A percentile compares a stretch with the other conserved stretches of the same genome.
Conservation (phyloP, 306 rosid species). For the Prunus fruticosa region DNA sequence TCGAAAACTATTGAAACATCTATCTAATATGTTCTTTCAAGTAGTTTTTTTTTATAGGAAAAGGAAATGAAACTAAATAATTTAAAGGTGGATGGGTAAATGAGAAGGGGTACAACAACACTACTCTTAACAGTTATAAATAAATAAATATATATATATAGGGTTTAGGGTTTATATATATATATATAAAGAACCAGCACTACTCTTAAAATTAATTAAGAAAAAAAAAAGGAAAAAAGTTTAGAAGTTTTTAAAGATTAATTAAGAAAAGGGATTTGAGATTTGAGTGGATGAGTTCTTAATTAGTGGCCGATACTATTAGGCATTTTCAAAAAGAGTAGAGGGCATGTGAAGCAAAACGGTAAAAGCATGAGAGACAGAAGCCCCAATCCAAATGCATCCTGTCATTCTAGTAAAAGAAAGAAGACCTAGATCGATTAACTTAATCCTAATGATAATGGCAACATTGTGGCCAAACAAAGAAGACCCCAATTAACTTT, state of each 20-base stretch:
- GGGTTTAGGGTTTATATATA: no score
- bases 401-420: neutral
- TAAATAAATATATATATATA: no score
- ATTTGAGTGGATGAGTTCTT: neutral
- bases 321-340: neutral
- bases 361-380: conserved; percentile 5
- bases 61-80: no score
- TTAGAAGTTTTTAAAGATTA: neutral
- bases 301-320: neutral
- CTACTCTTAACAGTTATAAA: no score
- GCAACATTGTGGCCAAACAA: neutral
- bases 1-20: no score
- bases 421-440: neutral
- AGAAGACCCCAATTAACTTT: neutral
- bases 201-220: neutral
- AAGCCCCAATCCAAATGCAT: conserved; percentile 13
- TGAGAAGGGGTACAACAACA: no score
- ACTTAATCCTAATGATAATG: neutral
- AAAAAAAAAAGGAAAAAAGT: neutral
- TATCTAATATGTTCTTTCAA: no score
- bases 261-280: neutral
- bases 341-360: conserved; percentile 16
- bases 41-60: no score
- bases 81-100: no score
- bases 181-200: neutral